Conservation (phyloP, 371 early-diverging fungal genomes). For the Dentiscutata heterogama region DNA sequence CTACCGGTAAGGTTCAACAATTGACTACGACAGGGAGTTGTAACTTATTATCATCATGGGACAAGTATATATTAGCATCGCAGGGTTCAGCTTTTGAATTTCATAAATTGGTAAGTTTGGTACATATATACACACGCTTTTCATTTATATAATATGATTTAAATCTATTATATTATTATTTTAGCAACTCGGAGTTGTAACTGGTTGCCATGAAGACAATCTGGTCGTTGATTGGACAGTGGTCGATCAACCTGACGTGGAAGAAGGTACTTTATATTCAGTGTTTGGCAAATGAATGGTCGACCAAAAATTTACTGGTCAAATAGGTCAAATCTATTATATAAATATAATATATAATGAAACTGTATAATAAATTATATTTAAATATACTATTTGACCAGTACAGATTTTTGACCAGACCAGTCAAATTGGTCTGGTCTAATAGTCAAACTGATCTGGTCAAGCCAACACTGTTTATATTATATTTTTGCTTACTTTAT, state of each 20-base stretch:
- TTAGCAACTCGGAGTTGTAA: slow-evolving; percentile 20
- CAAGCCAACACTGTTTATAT: too few relatives aligned
- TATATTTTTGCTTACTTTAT: background rate
- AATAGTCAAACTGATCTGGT: too few relatives aligned
- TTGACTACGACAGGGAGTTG: slow-evolving; percentile 1
- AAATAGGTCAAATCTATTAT: too few relatives aligned
- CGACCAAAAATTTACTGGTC: too few relatives aligned
- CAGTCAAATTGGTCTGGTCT: too few relatives aligned
- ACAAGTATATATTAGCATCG: background rate
- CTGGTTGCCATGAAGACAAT: background rate
- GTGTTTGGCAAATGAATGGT: too few relatives aligned
- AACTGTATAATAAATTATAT: too few relatives aligned
- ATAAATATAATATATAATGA: too few relatives aligned
- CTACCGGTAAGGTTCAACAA: background rate
- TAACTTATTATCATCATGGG: background rate
- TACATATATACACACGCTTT: background rate
- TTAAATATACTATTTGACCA: too few relatives aligned
- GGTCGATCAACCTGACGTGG: slow-evolving; percentile 26
- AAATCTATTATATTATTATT: background rate
- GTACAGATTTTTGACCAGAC: too few relatives aligned
- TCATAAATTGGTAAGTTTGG: slow-evolving; percentile 9
- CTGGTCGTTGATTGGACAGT: slow-evolving; percentile 13
- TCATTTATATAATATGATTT: too few relatives aligned
- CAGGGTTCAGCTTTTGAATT: background rate
- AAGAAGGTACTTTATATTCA: background rate